These are phyloP conservation scores for Pseudoperonospora humuli DNA, from an alignment of 352 stramenopile genomes.

Conservation along the genomic window DNA sequence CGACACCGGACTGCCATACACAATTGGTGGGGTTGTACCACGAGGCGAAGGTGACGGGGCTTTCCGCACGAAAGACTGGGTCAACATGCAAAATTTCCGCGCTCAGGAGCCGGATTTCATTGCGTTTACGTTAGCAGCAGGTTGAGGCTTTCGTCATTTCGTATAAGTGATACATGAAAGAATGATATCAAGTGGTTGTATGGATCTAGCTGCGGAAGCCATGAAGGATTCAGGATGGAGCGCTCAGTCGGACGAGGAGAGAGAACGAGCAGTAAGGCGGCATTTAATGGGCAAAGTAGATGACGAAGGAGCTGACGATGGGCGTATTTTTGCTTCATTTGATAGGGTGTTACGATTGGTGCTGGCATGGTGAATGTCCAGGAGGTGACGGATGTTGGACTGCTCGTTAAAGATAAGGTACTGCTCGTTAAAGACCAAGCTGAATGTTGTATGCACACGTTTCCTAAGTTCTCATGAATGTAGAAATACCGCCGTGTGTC, in stretches of 20 bases:
- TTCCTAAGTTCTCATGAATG: too few species aligned
- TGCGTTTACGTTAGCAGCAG: conserved; percentile 71
- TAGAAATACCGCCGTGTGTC: conserved; percentile 87
- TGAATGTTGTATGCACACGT: not conserved
- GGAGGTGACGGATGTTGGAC: conserved; percentile 71
- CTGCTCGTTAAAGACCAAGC: not conserved
- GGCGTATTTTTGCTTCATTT: not conserved
- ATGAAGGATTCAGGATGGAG: conserved; percentile 70
- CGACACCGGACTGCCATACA: conserved; percentile 54
- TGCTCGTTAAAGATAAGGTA: conserved; percentile 61
- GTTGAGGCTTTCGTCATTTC: conserved; percentile 16
- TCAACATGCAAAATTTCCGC: conserved; percentile 59
- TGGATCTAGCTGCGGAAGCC: conserved; percentile 58
- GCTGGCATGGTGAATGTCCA: conserved; percentile 84
- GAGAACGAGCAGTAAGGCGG: conserved; percentile 45
- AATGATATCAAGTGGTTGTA: conserved; percentile 1
- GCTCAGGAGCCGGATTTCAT: conserved; percentile 84
- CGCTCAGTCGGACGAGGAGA: conserved; percentile 52
- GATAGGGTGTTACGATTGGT: conserved; percentile 74
- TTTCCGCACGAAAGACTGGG: conserved; percentile 61
- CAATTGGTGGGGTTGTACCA: conserved; percentile 65
- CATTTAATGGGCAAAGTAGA: not conserved
- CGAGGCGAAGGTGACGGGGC: conserved; percentile 38
- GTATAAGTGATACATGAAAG: not conserved
- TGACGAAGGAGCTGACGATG: not conserved